Percentiles rank a stretch among this genome's conserved stretches.
Evolutionary conservation across 2,329 filamentous ascomycete genomes (phyloP).

Genomic region (Botrytis galanthina): DNA sequence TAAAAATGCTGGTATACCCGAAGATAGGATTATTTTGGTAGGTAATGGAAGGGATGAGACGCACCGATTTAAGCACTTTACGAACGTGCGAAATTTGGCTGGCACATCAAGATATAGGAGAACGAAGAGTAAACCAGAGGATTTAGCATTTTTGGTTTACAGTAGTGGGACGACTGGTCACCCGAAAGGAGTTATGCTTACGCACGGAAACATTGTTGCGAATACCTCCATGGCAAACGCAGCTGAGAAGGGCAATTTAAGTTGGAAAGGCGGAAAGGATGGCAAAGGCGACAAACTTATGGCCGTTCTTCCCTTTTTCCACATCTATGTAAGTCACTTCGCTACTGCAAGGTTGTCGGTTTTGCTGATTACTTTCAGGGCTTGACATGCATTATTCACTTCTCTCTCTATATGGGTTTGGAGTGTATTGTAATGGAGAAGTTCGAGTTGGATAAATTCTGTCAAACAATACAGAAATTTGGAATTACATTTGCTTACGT

Average conservation of each 20-base stretch:
- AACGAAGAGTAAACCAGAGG: conserved; percentile 64
- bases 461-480: conserved; percentile 70
- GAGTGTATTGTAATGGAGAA: conserved; percentile 70
- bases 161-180: conserved; percentile 86
- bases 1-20: conserved; percentile 64
- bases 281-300: conserved; percentile 70
- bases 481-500: conserved; percentile 75
- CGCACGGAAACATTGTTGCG: conserved; percentile 76
- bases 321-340: conserved; percentile 72
- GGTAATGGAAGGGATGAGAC: conserved; percentile 64
- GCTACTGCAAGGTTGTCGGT: neutral
- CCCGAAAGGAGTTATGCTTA: conserved; percentile 88
- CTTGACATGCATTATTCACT: conserved; percentile 70
- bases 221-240: conserved; percentile 60
- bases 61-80: conserved; percentile 67
- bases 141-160: conserved; percentile 83
- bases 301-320: conserved; percentile 84
- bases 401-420: conserved; percentile 63
- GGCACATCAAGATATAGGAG: conserved; percentile 57
- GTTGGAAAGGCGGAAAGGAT: conserved; percentile 55
- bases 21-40: conserved; percentile 71
- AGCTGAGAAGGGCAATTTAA: conserved; percentile 55
- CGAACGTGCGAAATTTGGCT: conserved; percentile 62
- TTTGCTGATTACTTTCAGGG: conserved; percentile 43
- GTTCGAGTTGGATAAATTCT: conserved; percentile 81